Base-by-base conservation (phyloP, 148 eudicot genomes). In the Camellia lanceoleosa region DNA sequence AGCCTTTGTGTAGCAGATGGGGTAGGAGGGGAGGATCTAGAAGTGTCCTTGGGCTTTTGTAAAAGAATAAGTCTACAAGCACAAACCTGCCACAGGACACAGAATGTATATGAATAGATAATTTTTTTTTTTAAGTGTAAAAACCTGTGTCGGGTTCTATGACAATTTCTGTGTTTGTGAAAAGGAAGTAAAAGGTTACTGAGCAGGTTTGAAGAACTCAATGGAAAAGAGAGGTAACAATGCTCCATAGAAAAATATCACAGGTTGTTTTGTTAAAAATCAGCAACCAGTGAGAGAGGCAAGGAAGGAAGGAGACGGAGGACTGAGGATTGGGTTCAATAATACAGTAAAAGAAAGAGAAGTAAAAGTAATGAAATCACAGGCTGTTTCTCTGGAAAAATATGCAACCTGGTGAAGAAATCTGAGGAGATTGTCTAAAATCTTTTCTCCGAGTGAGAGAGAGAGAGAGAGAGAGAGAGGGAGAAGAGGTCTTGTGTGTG, bases 1-100 rank as follows among this genome's bases (percentile, higher is more conserved):
- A 90, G 93, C 93, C 91, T 69, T 65, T 55, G 38, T 82, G 82
- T 76, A 80, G 61, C 64, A 72, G 44, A 75, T 74, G 69, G 67
- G 44, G 9, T 16, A 38, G 55, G 49, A 23, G 44, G 68, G 60
- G 3, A 9, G 43, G 7, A 18, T 14, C 46, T 1, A 42, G 49
- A 38, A 5, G 51, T 43, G 7, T 8, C 15, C 42, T 19, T 68
- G 20, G 16, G 12, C 2, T 6, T 49, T 43, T 49, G 14, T 47
- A 18, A 15, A 16, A 61, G 38, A 30, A 30, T 30, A 30, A 30
- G 30, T 23, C 30, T 23, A 23, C 38, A 30, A 30, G 38, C 38
- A 30, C 38, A 30, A 30, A 30, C 38, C 38, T 30, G 38, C 38
- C 38, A 30, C 38, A 30, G 38, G 38, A 30, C 38, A 30, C 38